These are phyloP conservation scores for Mycena epipterygia DNA, from an alignment of 768 basidiomycete genomes.

Conservation along the genomic window DNA sequence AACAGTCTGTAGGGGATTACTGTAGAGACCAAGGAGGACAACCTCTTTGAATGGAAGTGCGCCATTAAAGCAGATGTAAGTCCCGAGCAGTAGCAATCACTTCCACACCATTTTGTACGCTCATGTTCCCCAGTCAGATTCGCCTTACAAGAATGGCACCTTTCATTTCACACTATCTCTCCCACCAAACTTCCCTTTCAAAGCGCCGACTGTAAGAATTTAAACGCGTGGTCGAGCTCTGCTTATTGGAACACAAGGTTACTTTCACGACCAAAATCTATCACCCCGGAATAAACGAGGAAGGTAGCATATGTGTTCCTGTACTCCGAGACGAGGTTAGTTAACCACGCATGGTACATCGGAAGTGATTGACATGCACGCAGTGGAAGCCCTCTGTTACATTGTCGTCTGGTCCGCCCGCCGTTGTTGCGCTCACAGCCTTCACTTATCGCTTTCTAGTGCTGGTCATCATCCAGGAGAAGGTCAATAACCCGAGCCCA, in stretches of 20 bases:
- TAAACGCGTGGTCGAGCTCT: background rate
- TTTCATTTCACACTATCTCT: conserved; percentile 82
- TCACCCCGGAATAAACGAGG: conserved; percentile 92
- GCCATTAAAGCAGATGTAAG: conserved; percentile 80
- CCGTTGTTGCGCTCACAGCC: background rate
- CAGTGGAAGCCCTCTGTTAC: conserved; percentile 92
- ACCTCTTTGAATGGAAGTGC: conserved; percentile 85
- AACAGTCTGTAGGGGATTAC: conserved; percentile 64
- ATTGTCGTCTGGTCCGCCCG: conserved; percentile 69
- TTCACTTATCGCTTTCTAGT: conserved; percentile 58
- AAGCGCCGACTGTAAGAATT: conserved; percentile 77
- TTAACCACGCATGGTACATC: background rate
- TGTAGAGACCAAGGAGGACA: conserved; percentile 76
- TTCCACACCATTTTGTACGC: conserved; percentile 12
- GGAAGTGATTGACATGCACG: conserved; percentile 2
- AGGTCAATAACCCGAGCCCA: conserved; percentile 88
- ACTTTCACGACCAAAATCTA: conserved; percentile 90
- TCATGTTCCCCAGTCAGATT: conserved; percentile 66
- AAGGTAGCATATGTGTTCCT: conserved; percentile 88
- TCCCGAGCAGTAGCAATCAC: conserved; percentile 24
- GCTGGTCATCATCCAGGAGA: conserved; percentile 82
- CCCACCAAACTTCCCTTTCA: conserved; percentile 90
- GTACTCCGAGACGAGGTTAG: conserved; percentile 87
- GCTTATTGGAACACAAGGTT: conserved; percentile 62
- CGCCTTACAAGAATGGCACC: conserved; percentile 87